Conservation (phyloP, 495 filamentous ascomycete species). For the Aspergillus sparsus region DNA sequence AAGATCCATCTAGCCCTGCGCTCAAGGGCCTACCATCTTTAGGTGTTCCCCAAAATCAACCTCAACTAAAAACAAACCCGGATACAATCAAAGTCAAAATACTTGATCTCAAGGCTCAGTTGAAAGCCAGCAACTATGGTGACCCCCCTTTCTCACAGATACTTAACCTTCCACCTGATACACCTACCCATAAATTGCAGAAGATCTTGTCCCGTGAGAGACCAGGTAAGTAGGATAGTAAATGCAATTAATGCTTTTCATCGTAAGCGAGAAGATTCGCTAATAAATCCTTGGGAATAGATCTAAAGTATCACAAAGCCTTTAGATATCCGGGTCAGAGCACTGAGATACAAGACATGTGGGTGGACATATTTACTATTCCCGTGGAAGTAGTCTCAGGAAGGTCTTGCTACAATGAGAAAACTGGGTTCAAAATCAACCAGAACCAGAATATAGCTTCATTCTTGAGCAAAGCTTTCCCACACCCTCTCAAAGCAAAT, state of each 20-base stretch:
- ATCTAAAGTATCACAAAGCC: neutral
- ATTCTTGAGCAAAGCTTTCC: conserved; percentile 4
- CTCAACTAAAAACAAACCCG: neutral
- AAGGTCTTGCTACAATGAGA: neutral
- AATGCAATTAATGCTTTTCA: neutral
- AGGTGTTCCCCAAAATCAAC: neutral
- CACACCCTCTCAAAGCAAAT: neutral
- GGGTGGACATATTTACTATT: neutral
- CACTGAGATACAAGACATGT: neutral
- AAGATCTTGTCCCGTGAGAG: neutral
- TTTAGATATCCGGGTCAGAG: neutral
- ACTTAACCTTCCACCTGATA: conserved; percentile 3
- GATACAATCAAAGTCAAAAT: neutral
- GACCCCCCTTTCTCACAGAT: neutral
- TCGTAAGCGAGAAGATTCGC: neutral
- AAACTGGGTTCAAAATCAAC: conserved; percentile 7
- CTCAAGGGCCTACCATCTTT: neutral
- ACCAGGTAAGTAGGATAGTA: neutral
- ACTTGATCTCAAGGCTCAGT: neutral
- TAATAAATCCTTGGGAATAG: neutral
- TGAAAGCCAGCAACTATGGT: neutral
- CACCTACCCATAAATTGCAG: neutral
- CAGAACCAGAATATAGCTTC: neutral
- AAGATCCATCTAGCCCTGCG: neutral
- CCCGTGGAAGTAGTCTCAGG: neutral